Evolutionary conservation across 768 basidiomycete genomes (phyloP).

Genomic region (Gautieria morchelliformis): DNA sequence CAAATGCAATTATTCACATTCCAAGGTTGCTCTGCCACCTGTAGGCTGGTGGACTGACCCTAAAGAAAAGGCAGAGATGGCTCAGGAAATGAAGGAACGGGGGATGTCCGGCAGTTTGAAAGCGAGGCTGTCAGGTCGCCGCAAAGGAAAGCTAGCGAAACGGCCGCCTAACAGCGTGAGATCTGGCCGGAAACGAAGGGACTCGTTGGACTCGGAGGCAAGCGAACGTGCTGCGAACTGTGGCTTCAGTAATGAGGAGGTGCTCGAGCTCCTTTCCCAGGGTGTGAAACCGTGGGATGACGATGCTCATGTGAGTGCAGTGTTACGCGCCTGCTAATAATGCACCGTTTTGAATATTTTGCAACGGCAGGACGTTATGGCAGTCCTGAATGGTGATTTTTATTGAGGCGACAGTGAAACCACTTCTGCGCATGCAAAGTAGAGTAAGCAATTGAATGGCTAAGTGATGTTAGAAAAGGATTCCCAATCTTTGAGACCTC

Average conservation of each 20-base stretch:
- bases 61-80: neutral
- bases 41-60: neutral
- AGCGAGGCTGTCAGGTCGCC: neutral
- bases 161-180: neutral
- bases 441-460: neutral
- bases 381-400: neutral
- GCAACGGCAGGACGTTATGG: neutral
- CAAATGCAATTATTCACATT: slow-evolving; percentile 2
- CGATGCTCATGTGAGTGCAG: slow-evolving; percentile 27
- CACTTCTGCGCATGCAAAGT: neutral
- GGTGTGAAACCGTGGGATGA: slow-evolving; percentile 39
- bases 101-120: neutral
- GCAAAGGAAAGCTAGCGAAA: neutral
- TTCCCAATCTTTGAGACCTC: too few relatives aligned
- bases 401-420: neutral
- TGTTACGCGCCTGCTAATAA: too few relatives aligned
- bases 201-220: slow-evolving; percentile 8
- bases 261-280: slow-evolving; percentile 26
- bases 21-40: neutral
- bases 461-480: too few relatives aligned
- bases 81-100: neutral
- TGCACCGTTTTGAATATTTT: neutral
- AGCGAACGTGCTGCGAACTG: slow-evolving; percentile 14
- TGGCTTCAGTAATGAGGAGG: slow-evolving; percentile 27
- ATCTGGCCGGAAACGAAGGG: slow-evolving; percentile 12